These are phyloP conservation scores for Platanthera zijinensis DNA, from an alignment of 106 monocot genomes.

Conservation along the genomic window DNA sequence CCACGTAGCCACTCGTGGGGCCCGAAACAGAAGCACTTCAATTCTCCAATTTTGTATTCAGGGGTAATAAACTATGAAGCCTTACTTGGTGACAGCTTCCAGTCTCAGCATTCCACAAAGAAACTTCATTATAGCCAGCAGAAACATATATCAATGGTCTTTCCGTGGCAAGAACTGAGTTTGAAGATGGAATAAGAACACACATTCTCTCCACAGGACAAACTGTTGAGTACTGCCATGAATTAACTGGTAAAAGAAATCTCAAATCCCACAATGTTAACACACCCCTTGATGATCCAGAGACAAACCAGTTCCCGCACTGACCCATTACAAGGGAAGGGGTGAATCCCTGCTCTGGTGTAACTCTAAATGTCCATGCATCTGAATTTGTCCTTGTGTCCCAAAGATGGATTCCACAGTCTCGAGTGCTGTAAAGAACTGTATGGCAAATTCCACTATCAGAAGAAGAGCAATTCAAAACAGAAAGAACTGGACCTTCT, in stretches of 20 bases:
- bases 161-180: slow-evolving; percentile 29
- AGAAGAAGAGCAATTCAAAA: slow-evolving; percentile 58
- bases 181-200: slow-evolving; percentile 60
- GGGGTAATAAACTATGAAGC: not conserved
- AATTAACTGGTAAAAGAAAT: slow-evolving; percentile 91
- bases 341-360: slow-evolving; percentile 68
- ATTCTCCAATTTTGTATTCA: not conserved
- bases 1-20: no score
- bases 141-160: slow-evolving; percentile 86
- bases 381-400: slow-evolving; percentile 50
- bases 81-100: slow-evolving; percentile 95
- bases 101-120: slow-evolving; percentile 98
- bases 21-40: no score
- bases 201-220: slow-evolving; percentile 83
- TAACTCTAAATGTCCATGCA: slow-evolving; percentile 63
- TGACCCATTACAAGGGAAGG: slow-evolving; percentile 78
- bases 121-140: slow-evolving; percentile 89
- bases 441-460: slow-evolving; percentile 46
- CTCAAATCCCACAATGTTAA: slow-evolving; percentile 93
- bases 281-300: slow-evolving; percentile 86
- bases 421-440: slow-evolving; percentile 73
- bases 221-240: slow-evolving; percentile 70
- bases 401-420: slow-evolving; percentile 73
- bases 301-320: slow-evolving; percentile 98
- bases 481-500: slow-evolving; percentile 82